Evolutionary conservation across 768 basidiomycete species (phyloP), one percentile per base, ranked within the genome.

Genomic region (Pleurotus sapidus): DNA sequence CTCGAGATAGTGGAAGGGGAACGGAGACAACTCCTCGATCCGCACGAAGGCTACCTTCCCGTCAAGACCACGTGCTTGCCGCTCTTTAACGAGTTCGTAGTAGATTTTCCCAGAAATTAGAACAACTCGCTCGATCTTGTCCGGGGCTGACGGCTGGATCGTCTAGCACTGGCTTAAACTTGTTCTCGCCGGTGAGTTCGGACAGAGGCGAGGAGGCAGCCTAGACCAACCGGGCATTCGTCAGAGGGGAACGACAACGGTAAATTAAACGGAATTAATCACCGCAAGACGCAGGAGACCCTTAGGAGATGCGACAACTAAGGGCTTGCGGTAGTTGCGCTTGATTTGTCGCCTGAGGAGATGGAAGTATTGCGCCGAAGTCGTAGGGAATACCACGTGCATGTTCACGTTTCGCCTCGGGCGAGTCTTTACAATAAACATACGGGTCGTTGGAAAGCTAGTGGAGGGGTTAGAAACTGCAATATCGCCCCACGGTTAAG

Each of bases 291-390:
- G 81, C 8, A 95, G 74, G 11, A 96, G 74, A 1, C 86, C 89
- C 65, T 97, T 97, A 0, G 95, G 94, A 3, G 84, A 87, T 9
- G 90, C 89, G 5, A 97, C 83, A 25, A 96, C 75, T 48, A 96
- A 74, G 0, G 94, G 95, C 67, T 92, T 95, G 56, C 94, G 78
- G 73, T 87, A 95, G 61, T 93, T 93, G 45, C 94, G 78, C 64
- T 80, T 78, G 65, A 95, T 83, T 69, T 96, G 95, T 48, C 94
- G 78, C 55, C 95, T 78, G n/a, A 97, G 76, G 1, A 96, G 77
- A 68, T 97, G 95, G 83, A 96, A 97, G 63, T 95, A 93, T 57
- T 96, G 92, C 0, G 91, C 90, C 0, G 95, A 84, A 0, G 94
- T 95, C 1, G 93, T 95, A 0, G 93, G 92, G 72, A 87, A 95